Conservation (phyloP, 176 grass and related monocot genomes). For the Metroxylon sagu region DNA sequence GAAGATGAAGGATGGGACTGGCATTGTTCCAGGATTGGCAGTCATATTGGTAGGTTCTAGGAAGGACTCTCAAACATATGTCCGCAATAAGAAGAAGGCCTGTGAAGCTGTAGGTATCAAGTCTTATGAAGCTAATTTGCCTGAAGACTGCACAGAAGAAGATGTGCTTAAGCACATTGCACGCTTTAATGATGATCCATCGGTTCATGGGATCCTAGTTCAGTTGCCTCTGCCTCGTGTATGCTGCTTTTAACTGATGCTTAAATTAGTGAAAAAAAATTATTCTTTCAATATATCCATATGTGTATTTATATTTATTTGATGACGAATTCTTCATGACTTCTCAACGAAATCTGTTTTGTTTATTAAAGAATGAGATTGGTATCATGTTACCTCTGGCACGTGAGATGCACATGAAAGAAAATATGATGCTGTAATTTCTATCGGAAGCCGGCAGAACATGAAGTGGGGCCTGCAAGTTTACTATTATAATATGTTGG, state of each 20-base stretch:
- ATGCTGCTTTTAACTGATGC: constrained; percentile 7
- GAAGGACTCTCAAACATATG: constrained; percentile 89
- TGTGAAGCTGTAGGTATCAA: constrained; percentile 79
- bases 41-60: constrained; percentile 78
- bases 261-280: neutral
- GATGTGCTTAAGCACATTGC: constrained; percentile 69
- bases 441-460: too few species aligned
- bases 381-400: too few species aligned
- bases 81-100: constrained; percentile 93
- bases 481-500: too few species aligned
- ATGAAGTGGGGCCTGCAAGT: too few species aligned
- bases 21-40: constrained; percentile 64
- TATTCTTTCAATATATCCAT: neutral
- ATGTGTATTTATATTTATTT: too few species aligned
- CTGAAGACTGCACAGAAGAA: constrained; percentile 60
- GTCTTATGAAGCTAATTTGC: constrained; percentile 68
- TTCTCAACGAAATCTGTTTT: too few species aligned
- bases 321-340: too few species aligned
- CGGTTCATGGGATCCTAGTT: constrained; percentile 89
- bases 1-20: constrained; percentile 54
- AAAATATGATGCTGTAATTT: too few species aligned
- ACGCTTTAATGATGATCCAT: constrained; percentile 64
- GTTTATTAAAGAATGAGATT: too few species aligned
- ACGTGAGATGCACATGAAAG: too few species aligned
- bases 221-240: constrained; percentile 87